Evolutionary conservation across 1,284 basidiomycete genomes (phyloP), one percentile per base, ranked within the genome.

Genomic region (Ganoderma lingzhi): DNA sequence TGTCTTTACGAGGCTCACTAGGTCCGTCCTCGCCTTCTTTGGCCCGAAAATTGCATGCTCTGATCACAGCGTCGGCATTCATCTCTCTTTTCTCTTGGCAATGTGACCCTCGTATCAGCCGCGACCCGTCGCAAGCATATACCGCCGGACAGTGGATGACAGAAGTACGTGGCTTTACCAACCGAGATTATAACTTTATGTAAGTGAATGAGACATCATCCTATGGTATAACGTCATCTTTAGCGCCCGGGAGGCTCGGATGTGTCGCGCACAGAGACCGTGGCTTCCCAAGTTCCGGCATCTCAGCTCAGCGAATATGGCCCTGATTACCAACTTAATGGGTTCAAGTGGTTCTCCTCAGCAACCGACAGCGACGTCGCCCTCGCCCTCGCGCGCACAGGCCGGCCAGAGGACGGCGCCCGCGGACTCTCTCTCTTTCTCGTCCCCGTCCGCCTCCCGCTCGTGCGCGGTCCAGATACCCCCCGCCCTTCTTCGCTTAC

Each of bases 121-220:
- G 88, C 6, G 87, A 94, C 77, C 87, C 92, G 1, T 75, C 80
- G 0, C 71, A 80, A 35, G 90, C 91, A 0, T 95, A 90, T 76
- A 92, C 90, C 0, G 87, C 92, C 10, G 94, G 93, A 0, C 93
- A 95, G 80, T 95, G 93, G 92, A 94, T 93, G 93, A 94, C 93
- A 2, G 92, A 93, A 82, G 90, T 86, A 69, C 30, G 80, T 53
- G n/a, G 23, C 28, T 8, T 28, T 17, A 37, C 10, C 17, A 35
- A 9, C 19, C 44, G 19, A 45, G 17, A 8, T 45, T 45, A 45
- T 45, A 19, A 9, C 23, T 23, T 23, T 23, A n/a, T n/a, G 10
- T 30, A 28, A 51, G 45, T 35, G 35, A 35, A 23, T 10, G n/a
- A 3, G 45, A 6, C n/a, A n/a, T 23, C 9, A 23, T 12, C 1